phyloP scores from a whole-genome alignment of 768 basidiomycete genomes.

The Boletus fagicola region DNA sequence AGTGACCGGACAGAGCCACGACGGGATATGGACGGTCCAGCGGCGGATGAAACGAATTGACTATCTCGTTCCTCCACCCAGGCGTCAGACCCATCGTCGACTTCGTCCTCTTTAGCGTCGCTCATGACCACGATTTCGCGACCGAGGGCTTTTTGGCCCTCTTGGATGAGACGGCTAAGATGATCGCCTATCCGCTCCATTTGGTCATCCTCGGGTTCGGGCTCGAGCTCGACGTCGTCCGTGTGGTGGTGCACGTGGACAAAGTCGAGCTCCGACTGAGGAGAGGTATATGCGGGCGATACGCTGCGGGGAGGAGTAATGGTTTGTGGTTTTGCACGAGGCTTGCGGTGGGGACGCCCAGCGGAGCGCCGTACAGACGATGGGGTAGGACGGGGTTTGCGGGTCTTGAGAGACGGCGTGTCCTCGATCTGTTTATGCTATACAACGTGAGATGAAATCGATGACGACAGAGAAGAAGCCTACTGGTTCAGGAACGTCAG shows the following conservation, averaged over 20 bases:
- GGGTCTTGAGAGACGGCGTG: constrained; percentile 38
- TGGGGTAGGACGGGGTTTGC: constrained; percentile 36
- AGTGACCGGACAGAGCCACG: constrained; percentile 29
- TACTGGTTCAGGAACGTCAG: constrained; percentile 39
- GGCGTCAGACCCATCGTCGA: constrained; percentile 69
- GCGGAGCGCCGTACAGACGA: constrained; percentile 35
- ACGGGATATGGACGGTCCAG: constrained; percentile 25
- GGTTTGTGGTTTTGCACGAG: constrained; percentile 26
- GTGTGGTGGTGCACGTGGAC: constrained; percentile 24
- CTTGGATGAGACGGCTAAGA: constrained; percentile 66
- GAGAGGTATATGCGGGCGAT: constrained; percentile 30
- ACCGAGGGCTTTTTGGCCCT: constrained; percentile 74
- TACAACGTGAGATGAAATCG: constrained; percentile 12
- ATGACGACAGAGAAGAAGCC: constrained; percentile 6
- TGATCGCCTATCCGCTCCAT: constrained; percentile 85
- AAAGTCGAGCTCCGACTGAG: constrained; percentile 46
- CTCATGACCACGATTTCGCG: constrained; percentile 79
- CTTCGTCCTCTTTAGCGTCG: constrained; percentile 69
- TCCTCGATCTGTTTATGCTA: constrained; percentile 34
- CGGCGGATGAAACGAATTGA: neutral
- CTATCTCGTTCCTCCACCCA: constrained; percentile 68
- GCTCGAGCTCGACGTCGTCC: constrained; percentile 37
- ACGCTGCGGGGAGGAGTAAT: constrained; percentile 29
- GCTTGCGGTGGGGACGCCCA: constrained; percentile 37
- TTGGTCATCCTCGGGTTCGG: constrained; percentile 44